Evolutionary conservation across 306 rosid genomes (phyloP).

Genomic region (Begonia fuchsioides): DNA sequence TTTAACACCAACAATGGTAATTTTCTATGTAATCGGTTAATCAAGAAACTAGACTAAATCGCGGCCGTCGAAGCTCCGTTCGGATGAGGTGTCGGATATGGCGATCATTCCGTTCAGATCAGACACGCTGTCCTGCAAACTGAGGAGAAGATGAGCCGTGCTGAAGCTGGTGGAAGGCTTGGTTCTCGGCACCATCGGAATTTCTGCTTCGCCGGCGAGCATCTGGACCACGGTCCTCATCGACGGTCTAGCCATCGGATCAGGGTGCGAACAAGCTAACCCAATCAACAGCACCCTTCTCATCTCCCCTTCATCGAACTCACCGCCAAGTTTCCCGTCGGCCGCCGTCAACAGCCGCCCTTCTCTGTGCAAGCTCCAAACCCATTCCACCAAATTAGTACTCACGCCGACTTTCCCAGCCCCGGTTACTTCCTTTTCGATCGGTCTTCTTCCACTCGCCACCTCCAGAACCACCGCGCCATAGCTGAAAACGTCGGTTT

Average conservation of each 20-base stretch:
- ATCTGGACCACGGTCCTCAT: conserved; percentile 85
- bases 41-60: conserved; percentile 22
- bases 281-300: conserved; percentile 53
- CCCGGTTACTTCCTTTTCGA: conserved; percentile 46
- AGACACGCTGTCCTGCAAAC: conserved; percentile 82
- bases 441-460: conserved; percentile 82
- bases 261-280: conserved; percentile 80
- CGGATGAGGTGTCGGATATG: conserved; percentile 62
- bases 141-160: conserved; percentile 56
- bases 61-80: conserved; percentile 32
- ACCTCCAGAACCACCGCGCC: conserved; percentile 97
- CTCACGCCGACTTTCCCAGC: conserved; percentile 33
- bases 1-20: no score
- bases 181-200: conserved; percentile 64
- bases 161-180: conserved; percentile 57
- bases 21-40: no score
- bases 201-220: conserved; percentile 77
- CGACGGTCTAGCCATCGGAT: conserved; percentile 51
- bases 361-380: conserved; percentile 77
- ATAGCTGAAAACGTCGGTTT: conserved; percentile 82
- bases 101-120: conserved; percentile 68
- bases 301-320: conserved; percentile 69
- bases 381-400: conserved; percentile 93
- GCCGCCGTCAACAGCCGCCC: conserved; percentile 54
- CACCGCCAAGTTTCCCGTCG: conserved; percentile 40